Conservation (phyloP, 2,329 filamentous ascomycete species). For the Hymenoscyphus fructigenus region DNA sequence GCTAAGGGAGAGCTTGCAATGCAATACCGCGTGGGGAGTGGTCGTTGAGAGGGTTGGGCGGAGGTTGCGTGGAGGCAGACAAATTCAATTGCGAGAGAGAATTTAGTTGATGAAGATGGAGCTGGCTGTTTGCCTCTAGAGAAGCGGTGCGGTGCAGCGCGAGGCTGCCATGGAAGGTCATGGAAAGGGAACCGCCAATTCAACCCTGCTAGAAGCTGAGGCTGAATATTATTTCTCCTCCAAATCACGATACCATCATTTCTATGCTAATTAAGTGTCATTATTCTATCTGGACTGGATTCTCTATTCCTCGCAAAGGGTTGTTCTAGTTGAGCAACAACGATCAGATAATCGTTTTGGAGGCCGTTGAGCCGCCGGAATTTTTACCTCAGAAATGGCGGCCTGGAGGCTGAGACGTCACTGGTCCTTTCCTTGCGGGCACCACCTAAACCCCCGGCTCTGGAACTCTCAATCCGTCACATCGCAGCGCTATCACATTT, state of each 20-base stretch:
- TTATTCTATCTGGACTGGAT: not conserved
- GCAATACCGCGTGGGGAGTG: not conserved
- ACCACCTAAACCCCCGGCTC: not conserved
- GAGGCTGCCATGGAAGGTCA: conserved; percentile 14
- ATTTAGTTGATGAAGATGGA: conserved; percentile 12
- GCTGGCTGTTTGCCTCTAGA: not conserved
- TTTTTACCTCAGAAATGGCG: not conserved
- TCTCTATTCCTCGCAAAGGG: not conserved
- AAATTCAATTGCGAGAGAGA: conserved; percentile 8
- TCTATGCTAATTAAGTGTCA: not conserved
- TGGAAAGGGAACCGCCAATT: no score
- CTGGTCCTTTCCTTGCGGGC: conserved; percentile 3
- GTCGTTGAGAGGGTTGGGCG: not conserved
- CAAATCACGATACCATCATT: not conserved
- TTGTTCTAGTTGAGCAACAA: not conserved
- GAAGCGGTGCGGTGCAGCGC: conserved; percentile 12
- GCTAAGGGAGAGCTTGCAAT: not conserved
- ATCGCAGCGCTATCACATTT: not conserved
- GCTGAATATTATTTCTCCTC: not conserved
- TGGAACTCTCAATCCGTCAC: not conserved
- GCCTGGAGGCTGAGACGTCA: not conserved
- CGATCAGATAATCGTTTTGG: not conserved
- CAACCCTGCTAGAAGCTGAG: not conserved
- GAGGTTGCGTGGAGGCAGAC: not conserved
- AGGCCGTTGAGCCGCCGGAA: not conserved